Base-by-base conservation (phyloP, 2,329 filamentous ascomycete genomes). In the Fusarium denticulatum region DNA sequence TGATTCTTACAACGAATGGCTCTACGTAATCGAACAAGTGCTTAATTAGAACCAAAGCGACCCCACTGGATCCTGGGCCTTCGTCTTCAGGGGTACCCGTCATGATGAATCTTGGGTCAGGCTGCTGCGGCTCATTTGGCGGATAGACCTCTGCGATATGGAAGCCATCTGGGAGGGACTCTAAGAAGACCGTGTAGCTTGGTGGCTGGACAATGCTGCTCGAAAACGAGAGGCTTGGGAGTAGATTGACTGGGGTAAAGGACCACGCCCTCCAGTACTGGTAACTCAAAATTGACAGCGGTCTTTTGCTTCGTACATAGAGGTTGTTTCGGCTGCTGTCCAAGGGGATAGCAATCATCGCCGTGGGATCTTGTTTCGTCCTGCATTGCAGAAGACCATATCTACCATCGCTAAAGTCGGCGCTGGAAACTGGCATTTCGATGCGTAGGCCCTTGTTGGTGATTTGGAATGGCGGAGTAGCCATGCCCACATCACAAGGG, bases 271-370 rank as follows among this genome's bases (percentile, higher is more conserved):
- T 8, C 45, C 45, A 47, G 26, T 47, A 47, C 13, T 7, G 26
- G 22, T 22, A 16, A 2, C 13, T 28, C 13, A 47, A 8, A 28
- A 3, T 5, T 4, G 1, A 1, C 4, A 46, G 3, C 5, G 8
- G 18, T 12, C 18, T 28, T 10, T 5, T 46, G 8, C 26, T 15
- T 10, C 43, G 24, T 4, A 28, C 43, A 20, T 46, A 22, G 0
- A 28, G 43, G 18, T 2, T 1, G 1, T 46, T 46, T 0, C 12
- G 5, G 0, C 18, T 4, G 6, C 13, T 14, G 0, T 20, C 12
- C 3, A 46, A 28, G 5, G 43, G 43, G 4, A 46, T 46, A 0
- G 43, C 43, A 46, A 46, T 28, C 43, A 22, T 22, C 8, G 13
- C 28, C 0, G 26, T 46, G 0, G 24, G 43, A 3, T 46, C 18